Evolutionary conservation across 176 grass and related monocot species (phyloP), one percentile per base, ranked within the genome.

Genomic region (Oryza meyeriana): DNA sequence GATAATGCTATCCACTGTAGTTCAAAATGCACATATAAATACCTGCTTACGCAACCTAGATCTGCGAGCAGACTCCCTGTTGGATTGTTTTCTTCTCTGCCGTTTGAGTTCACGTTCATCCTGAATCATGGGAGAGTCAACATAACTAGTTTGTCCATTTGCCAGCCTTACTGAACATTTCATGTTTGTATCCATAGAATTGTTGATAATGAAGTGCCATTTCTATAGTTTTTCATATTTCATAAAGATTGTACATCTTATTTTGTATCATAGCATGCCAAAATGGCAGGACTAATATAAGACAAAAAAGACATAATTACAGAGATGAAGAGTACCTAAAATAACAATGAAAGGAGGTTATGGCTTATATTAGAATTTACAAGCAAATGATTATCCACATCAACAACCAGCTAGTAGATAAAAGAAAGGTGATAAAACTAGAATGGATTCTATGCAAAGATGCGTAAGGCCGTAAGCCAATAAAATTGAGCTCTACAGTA

Each of bases 11-110:
- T 40, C 29, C 32, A 62, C 12, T 67, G 45, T 17, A 63, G 29
- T 72, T 80, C 24, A 24, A 72, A 36, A 13, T 38, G 12, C 44
- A 90, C 34, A 79, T 71, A 58, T 20, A 61, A 41, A 41, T 75
- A 99, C 97, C 97, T 99, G 97, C 84, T 99, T 99, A 32, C 97
- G 93, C 66, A 99, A 74, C 79, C 97, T 91, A 86, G 97, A 99
- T 94, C 97, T 90, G 83, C 97, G 97, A 72, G 97, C 97, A 83
- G 91, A 91, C 87, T 99, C 97, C 79, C 97, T 91, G 80, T 99
- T 99, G 55, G 97, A 99, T 65, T 95, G 97, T 61, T 99, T 99
- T 88, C 97, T 93, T 96, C 85, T 95, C 89, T 93, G 97, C 83
- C 87, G 88, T 87, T 99, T 99, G 44, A 93, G 69, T 83, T 99